These are phyloP conservation scores for Aquilaria malaccensis DNA, from an alignment of 345 rosid genomes.

Conservation along the genomic window DNA sequence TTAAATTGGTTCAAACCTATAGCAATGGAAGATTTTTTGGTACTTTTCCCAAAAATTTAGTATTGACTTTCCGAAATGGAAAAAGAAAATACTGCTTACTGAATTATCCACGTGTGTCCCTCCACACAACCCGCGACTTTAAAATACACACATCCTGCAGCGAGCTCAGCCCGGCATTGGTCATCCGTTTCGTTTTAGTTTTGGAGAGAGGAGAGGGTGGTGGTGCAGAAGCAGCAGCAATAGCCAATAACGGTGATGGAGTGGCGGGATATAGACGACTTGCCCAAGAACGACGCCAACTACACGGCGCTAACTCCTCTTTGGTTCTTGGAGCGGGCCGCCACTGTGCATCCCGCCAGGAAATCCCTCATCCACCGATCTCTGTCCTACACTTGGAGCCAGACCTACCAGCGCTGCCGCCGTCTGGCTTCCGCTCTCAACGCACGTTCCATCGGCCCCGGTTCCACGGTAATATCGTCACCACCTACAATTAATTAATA, in stretches of 20 bases:
- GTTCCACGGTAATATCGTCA: slow-evolving; percentile 1
- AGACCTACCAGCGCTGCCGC: slow-evolving; percentile 17
- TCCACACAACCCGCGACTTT: no score
- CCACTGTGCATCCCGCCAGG: slow-evolving; percentile 6
- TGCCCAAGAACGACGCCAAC: slow-evolving; percentile 12
- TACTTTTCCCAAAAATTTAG: no score
- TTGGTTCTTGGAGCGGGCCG: slow-evolving; percentile 11
- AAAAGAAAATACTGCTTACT: no score
- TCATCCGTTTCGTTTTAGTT: no score
- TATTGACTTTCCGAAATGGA: no score
- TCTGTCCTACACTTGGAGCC: slow-evolving; percentile 8
- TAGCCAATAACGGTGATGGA: neutral
- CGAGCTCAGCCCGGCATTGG: no score
- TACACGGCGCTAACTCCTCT: slow-evolving; percentile 12
- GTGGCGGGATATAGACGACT: slow-evolving; percentile 11
- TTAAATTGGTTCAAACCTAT: no score
- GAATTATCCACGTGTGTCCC: no score
- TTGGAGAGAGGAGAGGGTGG: slow-evolving; percentile 6
- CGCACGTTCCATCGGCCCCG: slow-evolving; percentile 8
- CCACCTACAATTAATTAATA: no score
- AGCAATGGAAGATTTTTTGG: no score
- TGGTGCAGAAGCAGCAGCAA: neutral
- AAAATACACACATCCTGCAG: no score
- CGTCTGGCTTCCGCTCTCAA: slow-evolving; percentile 10
- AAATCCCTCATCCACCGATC: slow-evolving; percentile 1